These are phyloP conservation scores for Monotropa hypopitys DNA, from an alignment of 179 eudicot genomes.

Conservation along the genomic window DNA sequence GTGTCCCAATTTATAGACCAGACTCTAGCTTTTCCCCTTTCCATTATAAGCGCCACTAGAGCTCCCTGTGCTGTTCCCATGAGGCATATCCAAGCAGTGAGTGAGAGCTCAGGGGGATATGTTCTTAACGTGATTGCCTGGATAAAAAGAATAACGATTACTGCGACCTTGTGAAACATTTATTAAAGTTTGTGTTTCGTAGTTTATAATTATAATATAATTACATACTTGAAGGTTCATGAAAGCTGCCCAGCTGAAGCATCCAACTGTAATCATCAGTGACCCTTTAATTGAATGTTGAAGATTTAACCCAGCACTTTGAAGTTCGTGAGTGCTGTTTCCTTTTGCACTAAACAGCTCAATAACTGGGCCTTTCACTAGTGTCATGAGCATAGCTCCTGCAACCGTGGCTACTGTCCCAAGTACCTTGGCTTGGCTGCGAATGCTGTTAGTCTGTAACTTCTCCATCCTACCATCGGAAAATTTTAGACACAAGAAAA, in stretches of 20 bases:
- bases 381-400: constrained; percentile 89
- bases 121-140: constrained; percentile 63
- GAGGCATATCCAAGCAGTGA: constrained; percentile 78
- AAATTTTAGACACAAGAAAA: constrained; percentile 4
- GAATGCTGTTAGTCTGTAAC: constrained; percentile 39
- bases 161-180: not conserved
- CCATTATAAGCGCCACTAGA: constrained; percentile 49
- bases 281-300: constrained; percentile 61
- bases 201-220: not conserved
- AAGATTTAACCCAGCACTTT: constrained; percentile 12
- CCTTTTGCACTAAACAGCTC: constrained; percentile 37
- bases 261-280: constrained; percentile 49
- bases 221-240: constrained; percentile 66
- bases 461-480: constrained; percentile 55
- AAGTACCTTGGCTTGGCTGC: constrained; percentile 58
- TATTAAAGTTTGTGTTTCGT: not conserved
- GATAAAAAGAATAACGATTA: not conserved
- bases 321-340: constrained; percentile 18
- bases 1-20: constrained; percentile 62
- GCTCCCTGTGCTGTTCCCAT: constrained; percentile 56
- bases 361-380: constrained; percentile 47
- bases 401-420: constrained; percentile 68
- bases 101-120: constrained; percentile 76
- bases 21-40: constrained; percentile 41
- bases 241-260: constrained; percentile 74